Base-by-base conservation (phyloP, 2,329 filamentous ascomycete species). In the Ophiocordyceps camponoti-saundersi region DNA sequence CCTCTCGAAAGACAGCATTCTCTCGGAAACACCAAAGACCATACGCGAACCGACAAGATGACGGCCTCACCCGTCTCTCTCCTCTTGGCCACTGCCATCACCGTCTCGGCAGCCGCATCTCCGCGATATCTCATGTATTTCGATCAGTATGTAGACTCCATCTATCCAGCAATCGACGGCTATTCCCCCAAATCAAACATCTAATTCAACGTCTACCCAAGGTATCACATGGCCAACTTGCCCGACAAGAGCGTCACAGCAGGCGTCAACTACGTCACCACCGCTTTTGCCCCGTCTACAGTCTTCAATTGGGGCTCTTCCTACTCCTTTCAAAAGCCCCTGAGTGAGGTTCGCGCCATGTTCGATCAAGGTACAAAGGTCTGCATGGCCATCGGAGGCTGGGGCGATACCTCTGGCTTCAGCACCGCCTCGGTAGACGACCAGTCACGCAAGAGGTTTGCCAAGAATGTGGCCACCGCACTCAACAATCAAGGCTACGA, bases 321-420 rank as follows among this genome's bases (percentile, higher is more conserved):
- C 0, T 77, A 70, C 53, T 64, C 65, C 46, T 75, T 77, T 0
- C 80, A 78, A 53, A 68, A 72, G 58, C 57, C 69, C 1, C 59
- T 80, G 2, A 56, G 61, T 0, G 65, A 69, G 4, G 65, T 78
- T 42, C 71, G 76, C 18, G 61, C 62, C 23, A 64, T 75, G 20
- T 81, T 78, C 47, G 57, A 66, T 13, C 57, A 69, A 0, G 68
- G 65, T 6, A 70, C 72, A 45, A 77, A 81, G 57, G 60, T 82
- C 16, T 73, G 79, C 67, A 69, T 82, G 49, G 73, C 79, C 18
- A 71, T 83, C 42, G 80, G 79, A 15, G 79, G 79, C 26, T 82
- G 79, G 78, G 79, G 72, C 1, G 77, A 82, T 48, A 73, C 71
- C 0, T 55, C 57, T 13, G 78, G 77, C 0, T 82, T 82, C 57